phyloP scores from a whole-genome alignment of 768 basidiomycete genomes.

The Suillus clintonianus region DNA sequence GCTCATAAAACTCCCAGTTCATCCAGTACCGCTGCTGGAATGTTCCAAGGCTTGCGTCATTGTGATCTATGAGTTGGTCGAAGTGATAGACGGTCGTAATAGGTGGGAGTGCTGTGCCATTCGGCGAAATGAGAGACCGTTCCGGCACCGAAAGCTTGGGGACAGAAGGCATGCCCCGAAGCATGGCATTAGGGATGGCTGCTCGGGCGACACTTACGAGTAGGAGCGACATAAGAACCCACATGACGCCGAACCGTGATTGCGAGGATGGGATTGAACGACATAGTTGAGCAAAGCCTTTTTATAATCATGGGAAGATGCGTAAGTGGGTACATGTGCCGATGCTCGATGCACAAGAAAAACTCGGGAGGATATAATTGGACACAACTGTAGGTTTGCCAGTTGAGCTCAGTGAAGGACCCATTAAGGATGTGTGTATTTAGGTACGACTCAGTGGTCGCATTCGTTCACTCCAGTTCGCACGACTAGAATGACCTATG shows the following conservation, averaged over 20 bases:
- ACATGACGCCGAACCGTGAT: neutral
- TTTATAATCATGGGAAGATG: neutral
- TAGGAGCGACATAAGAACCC: neutral
- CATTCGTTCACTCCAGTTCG: too few species aligned
- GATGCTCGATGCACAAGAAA: neutral
- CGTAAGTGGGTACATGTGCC: neutral
- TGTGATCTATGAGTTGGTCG: slow-evolving; percentile 44
- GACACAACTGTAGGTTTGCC: neutral
- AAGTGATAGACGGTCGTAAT: slow-evolving; percentile 31
- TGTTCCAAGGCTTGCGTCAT: slow-evolving; percentile 62
- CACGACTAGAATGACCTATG: too few species aligned
- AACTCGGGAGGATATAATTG: neutral
- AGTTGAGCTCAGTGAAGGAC: neutral
- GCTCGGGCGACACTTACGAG: slow-evolving; percentile 16
- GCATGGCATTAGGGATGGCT: slow-evolving; percentile 20
- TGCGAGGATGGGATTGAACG: neutral
- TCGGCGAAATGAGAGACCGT: slow-evolving; percentile 12
- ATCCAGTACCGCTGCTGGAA: slow-evolving; percentile 78
- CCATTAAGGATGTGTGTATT: neutral
- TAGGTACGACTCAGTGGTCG: too few species aligned
- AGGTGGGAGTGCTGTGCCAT: slow-evolving; percentile 28
- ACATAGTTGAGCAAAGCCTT: neutral
- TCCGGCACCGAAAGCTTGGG: slow-evolving; percentile 14
- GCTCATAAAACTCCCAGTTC: slow-evolving; percentile 65
- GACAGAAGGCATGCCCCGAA: slow-evolving; percentile 17